Base-by-base conservation (phyloP, 495 filamentous ascomycete genomes). In the Neurospora sp. region DNA sequence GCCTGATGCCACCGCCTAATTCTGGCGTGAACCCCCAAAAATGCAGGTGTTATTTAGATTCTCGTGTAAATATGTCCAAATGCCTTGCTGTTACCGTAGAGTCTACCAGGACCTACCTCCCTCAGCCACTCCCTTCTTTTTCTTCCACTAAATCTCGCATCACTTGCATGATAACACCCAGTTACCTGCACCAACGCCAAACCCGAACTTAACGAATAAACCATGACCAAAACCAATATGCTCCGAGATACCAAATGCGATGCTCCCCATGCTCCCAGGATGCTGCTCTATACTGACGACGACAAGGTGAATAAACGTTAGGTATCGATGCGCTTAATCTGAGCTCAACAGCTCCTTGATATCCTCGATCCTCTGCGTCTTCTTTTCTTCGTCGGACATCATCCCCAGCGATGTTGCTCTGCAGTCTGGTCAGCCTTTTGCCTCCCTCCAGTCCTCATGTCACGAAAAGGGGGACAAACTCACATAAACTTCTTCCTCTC, bases 401-500 rank as follows among this genome's bases (percentile, higher is more conserved):
- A 99, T 92, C 3, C 96, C 96, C 71, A 99, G 83, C 0, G 92
- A 94, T 38, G 92, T 94, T 31, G 96, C 96, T 82, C 95, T 97
- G 76, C 78, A 77, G 81, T 54, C 10, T 3, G 46, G n/a, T 48
- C n/a, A 48, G 69, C 38, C 76, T 35, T 44, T 18, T n/a, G 4
- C 18, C 69, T 14, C 3, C 38, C 38, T 27, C 27, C 11, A 23
- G 10, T 23, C n/a, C 0, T 12, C n/a, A 37, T 37, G 37, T n/a
- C 39, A 48, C 75, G 66, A 23, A 38, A 48, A n/a, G n/a, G 37
- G 66, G 62, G 11, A 10, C 20, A 72, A 38, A 86, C 91, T 90
- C 77, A 93, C 92, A 95, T 93, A 76, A 95, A 94, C 85, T 93
- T 98, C 85, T 99, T 99, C 80, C 94, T 85, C 48, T 97, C 96